phyloP scores from a whole-genome alignment of 1,284 basidiomycete species.

The Microstroma glucosiphilum region DNA sequence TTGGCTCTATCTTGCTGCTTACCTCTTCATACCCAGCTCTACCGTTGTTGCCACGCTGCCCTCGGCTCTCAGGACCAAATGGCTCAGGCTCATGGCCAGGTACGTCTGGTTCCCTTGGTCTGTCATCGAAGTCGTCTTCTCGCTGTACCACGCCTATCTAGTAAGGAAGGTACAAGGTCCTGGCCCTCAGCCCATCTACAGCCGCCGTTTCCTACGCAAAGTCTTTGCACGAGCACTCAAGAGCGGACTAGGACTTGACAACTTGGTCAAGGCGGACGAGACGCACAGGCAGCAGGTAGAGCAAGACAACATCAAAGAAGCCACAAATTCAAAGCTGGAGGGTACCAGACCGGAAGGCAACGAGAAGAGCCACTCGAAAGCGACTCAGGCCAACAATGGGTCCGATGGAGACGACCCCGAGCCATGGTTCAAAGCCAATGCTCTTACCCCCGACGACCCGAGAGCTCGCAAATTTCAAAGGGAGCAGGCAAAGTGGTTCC shows the following conservation, averaged over 20 bases:
- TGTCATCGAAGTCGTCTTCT: slow-evolving; percentile 29
- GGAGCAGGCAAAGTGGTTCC: slow-evolving; percentile 41
- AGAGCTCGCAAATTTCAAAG: slow-evolving; percentile 35
- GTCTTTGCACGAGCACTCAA: slow-evolving; percentile 30
- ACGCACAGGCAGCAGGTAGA: neutral
- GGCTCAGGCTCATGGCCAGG: slow-evolving; percentile 13
- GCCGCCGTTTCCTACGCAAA: slow-evolving; percentile 22
- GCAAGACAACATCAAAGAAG: no score
- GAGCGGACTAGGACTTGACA: slow-evolving; percentile 21
- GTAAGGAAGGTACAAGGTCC: slow-evolving; percentile 24
- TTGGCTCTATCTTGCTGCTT: neutral
- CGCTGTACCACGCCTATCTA: slow-evolving; percentile 35
- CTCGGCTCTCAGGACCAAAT: slow-evolving; percentile 3
- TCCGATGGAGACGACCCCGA: slow-evolving; percentile 3
- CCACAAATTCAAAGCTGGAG: no score
- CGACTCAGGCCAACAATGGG: neutral
- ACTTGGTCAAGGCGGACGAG: neutral
- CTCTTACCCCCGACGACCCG: slow-evolving; percentile 30
- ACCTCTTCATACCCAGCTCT: neutral
- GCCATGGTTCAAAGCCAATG: neutral
- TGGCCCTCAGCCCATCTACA: slow-evolving; percentile 23
- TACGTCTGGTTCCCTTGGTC: slow-evolving; percentile 23
- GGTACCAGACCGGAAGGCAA: neutral
- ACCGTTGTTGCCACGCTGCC: neutral
- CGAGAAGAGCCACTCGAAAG: neutral